phyloP scores from a whole-genome alignment of 306 rosid genomes.

The Canavalia gladiata region DNA sequence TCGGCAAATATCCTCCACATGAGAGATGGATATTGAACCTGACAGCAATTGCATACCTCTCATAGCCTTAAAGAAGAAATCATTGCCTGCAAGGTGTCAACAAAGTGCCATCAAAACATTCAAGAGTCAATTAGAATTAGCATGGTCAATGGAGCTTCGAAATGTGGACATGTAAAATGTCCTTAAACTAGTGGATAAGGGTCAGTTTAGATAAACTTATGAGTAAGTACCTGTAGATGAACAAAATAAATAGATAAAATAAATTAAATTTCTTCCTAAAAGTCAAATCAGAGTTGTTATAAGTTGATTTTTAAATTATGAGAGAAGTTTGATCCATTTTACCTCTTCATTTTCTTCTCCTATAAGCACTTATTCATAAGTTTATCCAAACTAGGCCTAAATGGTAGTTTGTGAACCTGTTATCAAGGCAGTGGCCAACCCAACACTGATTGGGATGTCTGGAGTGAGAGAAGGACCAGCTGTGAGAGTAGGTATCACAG shows the following conservation, averaged over 20 bases:
- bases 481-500: constrained; percentile 70
- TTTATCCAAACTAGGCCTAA: too few relatives aligned
- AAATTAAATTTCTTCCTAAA: too few relatives aligned
- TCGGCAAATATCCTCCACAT: constrained; percentile 72
- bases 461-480: constrained; percentile 65
- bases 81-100: constrained; percentile 59
- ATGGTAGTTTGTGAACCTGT: constrained; percentile 56
- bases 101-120: constrained; percentile 4
- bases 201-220: too few relatives aligned
- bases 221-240: too few relatives aligned
- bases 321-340: too few relatives aligned
- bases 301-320: too few relatives aligned
- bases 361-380: too few relatives aligned
- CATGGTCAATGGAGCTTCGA: neutral
- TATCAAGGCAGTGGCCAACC: constrained; percentile 53
- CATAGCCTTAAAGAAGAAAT: constrained; percentile 58
- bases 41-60: constrained; percentile 70
- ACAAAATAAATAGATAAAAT: too few relatives aligned
- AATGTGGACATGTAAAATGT: neutral
- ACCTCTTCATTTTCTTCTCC: too few relatives aligned
- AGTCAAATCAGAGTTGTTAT: too few relatives aligned
- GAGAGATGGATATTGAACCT: constrained; percentile 69
- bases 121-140: neutral
- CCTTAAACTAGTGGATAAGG: neutral
- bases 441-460: constrained; percentile 64